Base-by-base conservation (phyloP, 441 rosid genomes). In the Daphne laureola region DNA sequence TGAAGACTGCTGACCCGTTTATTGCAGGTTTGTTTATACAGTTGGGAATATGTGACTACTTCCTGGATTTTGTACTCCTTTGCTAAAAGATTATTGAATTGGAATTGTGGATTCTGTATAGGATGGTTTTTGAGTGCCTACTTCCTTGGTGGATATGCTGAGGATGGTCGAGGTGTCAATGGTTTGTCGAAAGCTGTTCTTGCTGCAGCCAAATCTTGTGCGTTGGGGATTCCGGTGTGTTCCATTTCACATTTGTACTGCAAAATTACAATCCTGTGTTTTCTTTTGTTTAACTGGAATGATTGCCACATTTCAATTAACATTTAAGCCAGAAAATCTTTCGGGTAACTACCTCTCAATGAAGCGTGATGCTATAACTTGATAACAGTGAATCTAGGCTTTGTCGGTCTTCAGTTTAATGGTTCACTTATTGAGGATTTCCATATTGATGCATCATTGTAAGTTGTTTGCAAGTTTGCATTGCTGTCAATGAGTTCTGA, bases 81-180 rank as follows among this genome's bases (percentile, higher is more conserved):
- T 15, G 21, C 3, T 36, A 15, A 12, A 12, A 16, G n/a, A 4
- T 8, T 4, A 7, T 15, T 40, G 35, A 6, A 38, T 31, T 41
- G 35, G 46, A 46, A 55, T 43, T 45, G 44, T 64, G 51, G 62
- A 26, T 62, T 54, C 41, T 53, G 54, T 88, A 31, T 5, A 31
- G 96, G 98, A 56, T 92, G 96, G 98, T 86, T 86, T 64, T 65
- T 92, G 67, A 80, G 95, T 64, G 96, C 96, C 35, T 88, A 88
- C 74, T 88, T 92, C 77, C 76, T 92, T 44, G 98, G 96, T 14
- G 96, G 88, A 8, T 88, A 82, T 68, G 79, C 74, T 1, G 93
- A 81, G 53, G 96, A 92, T 8, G 96, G 96, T 3, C 73, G 93
- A 31, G 94, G 96, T 55, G 75, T 69, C 81, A 92, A 84, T 49